Conservation (phyloP, 129 eudicot species). For the Gnaphalium uliginosum region DNA sequence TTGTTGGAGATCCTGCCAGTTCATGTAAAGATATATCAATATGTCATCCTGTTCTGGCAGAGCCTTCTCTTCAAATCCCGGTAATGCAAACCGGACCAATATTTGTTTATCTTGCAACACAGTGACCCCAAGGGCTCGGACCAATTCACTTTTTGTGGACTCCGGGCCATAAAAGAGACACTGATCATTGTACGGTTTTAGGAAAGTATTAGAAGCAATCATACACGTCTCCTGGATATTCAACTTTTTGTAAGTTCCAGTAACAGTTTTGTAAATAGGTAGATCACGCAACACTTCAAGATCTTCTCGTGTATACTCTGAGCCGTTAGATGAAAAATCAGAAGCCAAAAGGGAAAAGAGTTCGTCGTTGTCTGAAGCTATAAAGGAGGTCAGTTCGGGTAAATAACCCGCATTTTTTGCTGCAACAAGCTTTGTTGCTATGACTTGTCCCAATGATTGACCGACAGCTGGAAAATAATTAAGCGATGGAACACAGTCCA, state of each 20-base stretch:
- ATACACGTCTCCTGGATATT: slow-evolving; percentile 63
- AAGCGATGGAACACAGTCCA: slow-evolving; percentile 75
- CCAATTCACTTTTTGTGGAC: slow-evolving; percentile 52
- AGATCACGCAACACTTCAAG: slow-evolving; percentile 77
- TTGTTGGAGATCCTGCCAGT: slow-evolving; percentile 85
- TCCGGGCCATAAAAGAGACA: slow-evolving; percentile 67
- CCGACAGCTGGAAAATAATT: slow-evolving; percentile 57
- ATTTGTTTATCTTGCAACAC: slow-evolving; percentile 81
- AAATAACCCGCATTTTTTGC: slow-evolving; percentile 88
- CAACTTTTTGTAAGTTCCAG: slow-evolving; percentile 65
- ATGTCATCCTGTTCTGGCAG: slow-evolving; percentile 81
- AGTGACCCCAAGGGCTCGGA: slow-evolving; percentile 86
- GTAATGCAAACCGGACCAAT: slow-evolving; percentile 78
- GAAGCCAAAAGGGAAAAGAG: slow-evolving; percentile 70
- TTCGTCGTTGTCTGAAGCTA: slow-evolving; percentile 62
- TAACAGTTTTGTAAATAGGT: slow-evolving; percentile 78
- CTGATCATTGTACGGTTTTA: slow-evolving; percentile 68
- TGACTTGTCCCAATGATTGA: slow-evolving; percentile 66
- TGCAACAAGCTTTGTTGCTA: slow-evolving; percentile 84
- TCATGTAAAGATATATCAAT: slow-evolving; percentile 66
- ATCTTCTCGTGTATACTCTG: slow-evolving; percentile 71
- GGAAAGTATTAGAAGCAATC: slow-evolving; percentile 71
- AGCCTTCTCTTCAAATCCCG: slow-evolving; percentile 74
- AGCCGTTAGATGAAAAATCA: slow-evolving; percentile 63
- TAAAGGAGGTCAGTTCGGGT: slow-evolving; percentile 62